Percentiles rank a stretch among this genome's conserved stretches.
These are phyloP conservation scores for Xylona heveae DNA, from an alignment of 495 filamentous ascomycete genomes.

Conservation along the genomic window DNA sequence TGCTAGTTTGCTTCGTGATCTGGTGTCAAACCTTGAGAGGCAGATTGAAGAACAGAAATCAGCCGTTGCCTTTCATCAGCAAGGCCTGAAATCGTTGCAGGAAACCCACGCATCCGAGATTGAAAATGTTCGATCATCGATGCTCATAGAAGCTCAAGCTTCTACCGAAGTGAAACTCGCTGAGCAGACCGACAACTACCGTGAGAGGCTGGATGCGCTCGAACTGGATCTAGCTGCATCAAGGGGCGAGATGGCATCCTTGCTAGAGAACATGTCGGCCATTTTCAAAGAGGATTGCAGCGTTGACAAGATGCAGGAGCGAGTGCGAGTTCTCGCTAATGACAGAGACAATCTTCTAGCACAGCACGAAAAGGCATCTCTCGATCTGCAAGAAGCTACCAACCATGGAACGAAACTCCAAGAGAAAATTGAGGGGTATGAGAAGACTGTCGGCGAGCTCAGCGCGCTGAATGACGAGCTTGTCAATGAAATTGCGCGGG, in stretches of 20 bases:
- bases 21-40: constrained; percentile 31
- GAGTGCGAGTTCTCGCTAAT: no score
- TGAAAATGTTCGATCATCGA: constrained; percentile 22
- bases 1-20: constrained; percentile 25
- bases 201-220: constrained; percentile 34
- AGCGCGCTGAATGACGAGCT: constrained; percentile 50
- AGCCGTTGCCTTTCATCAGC: constrained; percentile 29
- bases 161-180: constrained; percentile 24
- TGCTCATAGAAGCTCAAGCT: constrained; percentile 19
- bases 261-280: constrained; percentile 28
- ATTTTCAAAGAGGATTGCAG: constrained; percentile 28
- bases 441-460: constrained; percentile 27
- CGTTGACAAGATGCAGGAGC: constrained; percentile 30
- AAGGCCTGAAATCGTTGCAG: constrained; percentile 28
- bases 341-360: constrained; percentile 10
- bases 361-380: constrained; percentile 16
- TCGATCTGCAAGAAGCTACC: constrained; percentile 9
- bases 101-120: constrained; percentile 31
- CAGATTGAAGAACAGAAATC: constrained; percentile 35
- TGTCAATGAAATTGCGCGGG: constrained; percentile 32
- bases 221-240: constrained; percentile 50
- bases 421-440: constrained; percentile 28
- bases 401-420: constrained; percentile 7
- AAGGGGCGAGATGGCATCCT: constrained; percentile 41
- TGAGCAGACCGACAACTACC: constrained; percentile 31